Evolutionary conservation across 2,329 filamentous ascomycete genomes (phyloP).

Genomic region (Aspergillus pseudoglaucus): DNA sequence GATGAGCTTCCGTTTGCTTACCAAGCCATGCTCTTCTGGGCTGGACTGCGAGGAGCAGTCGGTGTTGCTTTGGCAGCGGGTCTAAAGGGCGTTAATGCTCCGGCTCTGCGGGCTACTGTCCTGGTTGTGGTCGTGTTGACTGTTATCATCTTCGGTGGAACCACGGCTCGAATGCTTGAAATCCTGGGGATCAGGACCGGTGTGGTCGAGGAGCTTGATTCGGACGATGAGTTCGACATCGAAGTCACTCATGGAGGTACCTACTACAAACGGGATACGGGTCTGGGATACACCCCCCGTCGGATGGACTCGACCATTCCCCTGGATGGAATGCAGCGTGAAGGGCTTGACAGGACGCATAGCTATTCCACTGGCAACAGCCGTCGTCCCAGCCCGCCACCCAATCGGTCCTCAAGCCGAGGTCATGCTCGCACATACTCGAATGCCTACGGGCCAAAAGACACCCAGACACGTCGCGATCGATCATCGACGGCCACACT

Average conservation of each 20-base stretch:
- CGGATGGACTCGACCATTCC: slow-evolving; percentile 54
- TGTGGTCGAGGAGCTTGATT: slow-evolving; percentile 93
- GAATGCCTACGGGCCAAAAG: slow-evolving; percentile 39
- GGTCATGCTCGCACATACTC: slow-evolving; percentile 49
- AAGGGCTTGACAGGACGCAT: slow-evolving; percentile 25
- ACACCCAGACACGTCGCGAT: slow-evolving; percentile 38
- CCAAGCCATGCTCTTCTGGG: slow-evolving; percentile 99
- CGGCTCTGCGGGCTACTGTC: slow-evolving; percentile 86
- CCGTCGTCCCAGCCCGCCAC: slow-evolving; percentile 45
- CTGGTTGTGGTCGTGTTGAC: slow-evolving; percentile 94
- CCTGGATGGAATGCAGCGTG: slow-evolving; percentile 42
- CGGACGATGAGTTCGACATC: slow-evolving; percentile 97
- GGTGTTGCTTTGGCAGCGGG: slow-evolving; percentile 90
- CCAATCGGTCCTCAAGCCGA: slow-evolving; percentile 26
- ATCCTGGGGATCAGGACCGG: slow-evolving; percentile 95
- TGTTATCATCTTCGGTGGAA: slow-evolving; percentile 97
- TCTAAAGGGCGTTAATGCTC: slow-evolving; percentile 72
- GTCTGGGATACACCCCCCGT: slow-evolving; percentile 70
- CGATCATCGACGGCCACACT: slow-evolving; percentile 46
- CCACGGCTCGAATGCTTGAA: slow-evolving; percentile 94
- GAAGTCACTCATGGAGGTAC: slow-evolving; percentile 66
- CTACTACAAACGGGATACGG: slow-evolving; percentile 73
- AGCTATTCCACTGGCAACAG: slow-evolving; percentile 56
- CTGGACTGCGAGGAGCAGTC: slow-evolving; percentile 87
- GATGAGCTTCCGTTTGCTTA: slow-evolving; percentile 93